Evolutionary conservation across 108 stramenopile species (phyloP), one percentile per base, ranked within the genome.

Genomic region (Aurantiochytrium sp.): DNA sequence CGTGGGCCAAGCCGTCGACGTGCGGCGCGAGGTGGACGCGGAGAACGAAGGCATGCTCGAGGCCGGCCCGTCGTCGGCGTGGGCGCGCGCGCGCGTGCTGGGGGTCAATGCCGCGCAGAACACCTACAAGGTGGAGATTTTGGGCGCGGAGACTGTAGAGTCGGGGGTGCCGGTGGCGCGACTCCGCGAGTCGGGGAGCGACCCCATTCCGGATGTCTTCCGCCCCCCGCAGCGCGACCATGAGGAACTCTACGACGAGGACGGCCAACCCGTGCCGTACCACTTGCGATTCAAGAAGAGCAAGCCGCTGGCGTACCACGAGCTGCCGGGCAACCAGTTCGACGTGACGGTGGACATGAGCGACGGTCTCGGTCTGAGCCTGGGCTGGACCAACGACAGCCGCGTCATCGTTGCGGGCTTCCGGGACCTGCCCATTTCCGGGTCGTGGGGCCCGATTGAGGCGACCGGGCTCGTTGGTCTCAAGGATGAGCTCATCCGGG

Each of bases 231-330:
- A 41, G n/a, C 39, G 73, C 1, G 73, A 81, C 4, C 73, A 81
- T 24, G 42, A 41, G 39, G 42, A 81, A 42, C n/a, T 48, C 42
- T 48, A 48, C 30, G 73, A 48, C 39, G 73, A 81, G 2, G 39
- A 81, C 32, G 73, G 73, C 45, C 36, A 48, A 12, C 73, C 39
- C 1, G 45, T 81, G n/a, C 73, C 73, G 1, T 81, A 81, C 45
- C 73, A 81, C 73, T 48, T 81, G 73, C 73, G 73, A 6, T 81
- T 81, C 73, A 22, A 30, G 24, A 81, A 81, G 73, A 22, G 39
- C 39, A 81, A 81, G 73, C 73, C 73, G 17, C 12, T 81, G 12
- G 73, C 42, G n/a, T 81, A 81, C 73, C 45, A 81, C 73, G 73
- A 81, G 73, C 45, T 81, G 8, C 73, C 73, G 30, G 32, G 32